Evolutionary conservation across 345 rosid genomes (phyloP).

Genomic region (Dimocarpus longan): DNA sequence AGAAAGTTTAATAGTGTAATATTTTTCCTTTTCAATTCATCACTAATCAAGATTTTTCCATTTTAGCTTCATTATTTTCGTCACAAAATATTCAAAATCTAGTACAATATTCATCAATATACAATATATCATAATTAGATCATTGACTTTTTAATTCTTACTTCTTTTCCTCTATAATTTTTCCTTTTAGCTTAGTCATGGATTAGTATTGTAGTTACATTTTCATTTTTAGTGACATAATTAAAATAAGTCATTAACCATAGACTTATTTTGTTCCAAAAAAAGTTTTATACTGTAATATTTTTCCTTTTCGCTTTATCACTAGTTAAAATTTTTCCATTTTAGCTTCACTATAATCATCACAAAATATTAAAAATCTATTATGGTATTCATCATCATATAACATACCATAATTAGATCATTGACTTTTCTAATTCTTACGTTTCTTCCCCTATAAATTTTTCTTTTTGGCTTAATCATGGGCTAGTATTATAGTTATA

Average conservation of each 20-base stretch:
- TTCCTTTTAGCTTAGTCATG: background rate
- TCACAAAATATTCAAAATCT: too few relatives aligned
- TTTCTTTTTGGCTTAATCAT: background rate
- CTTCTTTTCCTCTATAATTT: background rate
- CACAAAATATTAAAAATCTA: too few relatives aligned
- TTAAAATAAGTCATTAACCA: too few relatives aligned
- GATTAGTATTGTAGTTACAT: background rate
- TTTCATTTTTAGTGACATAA: too few relatives aligned
- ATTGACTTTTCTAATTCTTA: constrained; percentile 1
- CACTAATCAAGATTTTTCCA: background rate
- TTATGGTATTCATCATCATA: too few relatives aligned
- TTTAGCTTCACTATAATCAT: too few relatives aligned
- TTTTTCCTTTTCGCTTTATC: background rate
- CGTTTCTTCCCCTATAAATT: background rate
- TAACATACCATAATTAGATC: background rate
- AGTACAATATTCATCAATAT: too few relatives aligned
- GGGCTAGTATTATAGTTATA: background rate
- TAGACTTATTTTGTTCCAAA: background rate
- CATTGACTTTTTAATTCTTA: background rate
- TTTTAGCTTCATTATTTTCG: too few relatives aligned
- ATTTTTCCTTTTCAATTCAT: background rate
- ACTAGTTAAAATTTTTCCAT: background rate
- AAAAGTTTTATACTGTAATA: background rate
- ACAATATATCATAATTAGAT: background rate
- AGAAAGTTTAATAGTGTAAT: background rate